Conservation (phyloP, 805 yeast genomes). For the Priceomyces melissophilus region DNA sequence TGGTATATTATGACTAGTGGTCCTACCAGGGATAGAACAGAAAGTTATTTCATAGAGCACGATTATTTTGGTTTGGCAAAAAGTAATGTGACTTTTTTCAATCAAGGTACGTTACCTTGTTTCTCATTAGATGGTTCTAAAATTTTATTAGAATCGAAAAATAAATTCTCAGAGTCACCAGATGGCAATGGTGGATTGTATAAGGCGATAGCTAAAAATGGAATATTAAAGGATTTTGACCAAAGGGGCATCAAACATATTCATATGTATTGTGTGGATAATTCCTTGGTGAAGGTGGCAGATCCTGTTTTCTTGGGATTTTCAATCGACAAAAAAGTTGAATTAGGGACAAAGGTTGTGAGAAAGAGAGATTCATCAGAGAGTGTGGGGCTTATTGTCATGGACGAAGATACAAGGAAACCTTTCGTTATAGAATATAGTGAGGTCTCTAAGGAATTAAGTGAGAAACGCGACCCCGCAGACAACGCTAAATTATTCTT, state of each 20-base stretch:
- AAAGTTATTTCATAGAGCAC: slow-evolving; percentile 59
- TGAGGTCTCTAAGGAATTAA: slow-evolving; percentile 75
- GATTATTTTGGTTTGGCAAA: slow-evolving; percentile 66
- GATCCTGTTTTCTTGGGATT: slow-evolving; percentile 90
- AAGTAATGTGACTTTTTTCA: slow-evolving; percentile 70
- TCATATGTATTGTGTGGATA: slow-evolving; percentile 97
- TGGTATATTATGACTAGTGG: slow-evolving; percentile 96
- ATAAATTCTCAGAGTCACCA: slow-evolving; percentile 75
- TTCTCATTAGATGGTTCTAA: slow-evolving; percentile 66
- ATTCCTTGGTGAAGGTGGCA: slow-evolving; percentile 85
- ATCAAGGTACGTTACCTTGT: slow-evolving; percentile 96
- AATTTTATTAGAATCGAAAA: slow-evolving; percentile 57
- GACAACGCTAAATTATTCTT: slow-evolving; percentile 55
- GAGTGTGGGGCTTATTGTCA: slow-evolving; percentile 87
- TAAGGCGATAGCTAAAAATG: slow-evolving; percentile 67
- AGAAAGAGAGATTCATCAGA: slow-evolving; percentile 86
- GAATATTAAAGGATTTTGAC: slow-evolving; percentile 64
- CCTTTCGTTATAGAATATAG: slow-evolving; percentile 96
- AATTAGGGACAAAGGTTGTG: slow-evolving; percentile 90
- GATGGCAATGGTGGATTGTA: slow-evolving; percentile 98
- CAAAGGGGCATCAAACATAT: slow-evolving; percentile 75
- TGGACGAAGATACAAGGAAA: slow-evolving; percentile 48
- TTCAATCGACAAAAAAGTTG: slow-evolving; percentile 61
- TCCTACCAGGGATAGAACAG: slow-evolving; percentile 78
- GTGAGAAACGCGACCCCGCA: slow-evolving; percentile 58